Percentiles rank a stretch among this genome's conserved stretches.
These are phyloP conservation scores for Leishmania amazonensis DNA, from an alignment of 208 protist genomes.

Conservation along the genomic window DNA sequence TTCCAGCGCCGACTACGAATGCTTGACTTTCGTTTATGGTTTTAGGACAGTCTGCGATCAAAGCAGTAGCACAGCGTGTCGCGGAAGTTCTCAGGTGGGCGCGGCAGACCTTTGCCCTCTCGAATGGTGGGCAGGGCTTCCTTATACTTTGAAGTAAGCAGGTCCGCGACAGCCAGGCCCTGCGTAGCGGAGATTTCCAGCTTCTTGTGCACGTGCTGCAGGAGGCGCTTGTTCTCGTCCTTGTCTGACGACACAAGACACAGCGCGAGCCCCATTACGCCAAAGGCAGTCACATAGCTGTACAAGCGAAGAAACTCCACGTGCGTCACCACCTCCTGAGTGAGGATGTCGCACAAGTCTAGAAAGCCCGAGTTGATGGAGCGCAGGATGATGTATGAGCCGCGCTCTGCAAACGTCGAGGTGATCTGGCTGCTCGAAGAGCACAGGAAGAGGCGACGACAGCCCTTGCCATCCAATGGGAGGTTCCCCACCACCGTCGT, in stretches of 20 bases:
- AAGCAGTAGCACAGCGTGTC: constrained; percentile 60
- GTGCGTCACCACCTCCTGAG: constrained; percentile 70
- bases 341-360: constrained; percentile 72
- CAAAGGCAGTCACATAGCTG: constrained; percentile 66
- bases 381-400: constrained; percentile 60
- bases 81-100: constrained; percentile 47
- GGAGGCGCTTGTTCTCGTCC: constrained; percentile 49
- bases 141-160: constrained; percentile 72
- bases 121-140: constrained; percentile 37
- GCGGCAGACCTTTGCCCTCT: constrained; percentile 23
- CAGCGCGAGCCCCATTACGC: constrained; percentile 61
- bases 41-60: constrained; percentile 36
- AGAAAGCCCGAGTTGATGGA: constrained; percentile 74
- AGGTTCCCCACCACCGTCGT: constrained; percentile 44
- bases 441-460: constrained; percentile 64
- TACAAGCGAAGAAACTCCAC: constrained; percentile 82
- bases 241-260: constrained; percentile 55
- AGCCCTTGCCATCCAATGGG: constrained; percentile 38
- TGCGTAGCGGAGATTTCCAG: constrained; percentile 72
- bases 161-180: constrained; percentile 57
- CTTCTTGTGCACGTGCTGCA: constrained; percentile 59
- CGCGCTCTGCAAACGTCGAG: constrained; percentile 70
- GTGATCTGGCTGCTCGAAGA: constrained; percentile 50
- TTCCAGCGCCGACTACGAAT: background rate
- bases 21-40: background rate